Evolutionary conservation across 148 eudicot genomes (phyloP).

Genomic region (Heliamphora exappendiculata): DNA sequence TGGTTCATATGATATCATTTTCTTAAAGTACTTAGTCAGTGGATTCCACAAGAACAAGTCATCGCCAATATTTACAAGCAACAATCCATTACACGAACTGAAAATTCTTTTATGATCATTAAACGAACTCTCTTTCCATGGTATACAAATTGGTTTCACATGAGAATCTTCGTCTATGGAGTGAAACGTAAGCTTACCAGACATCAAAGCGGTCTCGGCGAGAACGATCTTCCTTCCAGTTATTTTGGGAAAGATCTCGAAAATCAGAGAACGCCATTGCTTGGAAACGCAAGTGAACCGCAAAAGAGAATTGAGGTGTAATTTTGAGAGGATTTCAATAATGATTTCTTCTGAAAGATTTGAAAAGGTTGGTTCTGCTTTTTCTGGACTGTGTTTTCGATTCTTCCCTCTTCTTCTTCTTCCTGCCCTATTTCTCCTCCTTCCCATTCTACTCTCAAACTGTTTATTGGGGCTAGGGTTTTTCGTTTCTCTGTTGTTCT

Average conservation of each 20-base stretch:
- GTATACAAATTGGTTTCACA: not conserved
- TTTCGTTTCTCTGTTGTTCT: not conserved
- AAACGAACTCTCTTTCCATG: not conserved
- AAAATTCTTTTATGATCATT: not conserved
- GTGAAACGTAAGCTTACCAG: not conserved
- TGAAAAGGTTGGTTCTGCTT: not conserved
- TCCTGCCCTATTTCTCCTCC: not conserved
- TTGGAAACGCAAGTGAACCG: not conserved
- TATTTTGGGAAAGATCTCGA: not conserved
- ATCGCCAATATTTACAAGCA: not conserved
- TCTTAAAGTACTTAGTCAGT: not conserved
- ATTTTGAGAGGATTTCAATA: not conserved
- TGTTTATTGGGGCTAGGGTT: not conserved
- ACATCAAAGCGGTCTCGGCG: too few relatives aligned
- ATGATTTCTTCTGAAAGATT: not conserved
- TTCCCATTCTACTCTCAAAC: not conserved
- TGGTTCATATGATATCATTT: not conserved
- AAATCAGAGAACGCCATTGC: not conserved
- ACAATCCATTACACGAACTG: not conserved
- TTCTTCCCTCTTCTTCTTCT: not conserved
- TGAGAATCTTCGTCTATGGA: not conserved
- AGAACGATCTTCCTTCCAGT: not conserved
- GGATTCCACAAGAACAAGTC: slow-evolving; percentile 10
- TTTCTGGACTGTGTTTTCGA: not conserved
- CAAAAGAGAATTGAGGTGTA: not conserved